These are phyloP conservation scores for Ceriops tagal DNA, from an alignment of 345 rosid genomes.

Conservation along the genomic window DNA sequence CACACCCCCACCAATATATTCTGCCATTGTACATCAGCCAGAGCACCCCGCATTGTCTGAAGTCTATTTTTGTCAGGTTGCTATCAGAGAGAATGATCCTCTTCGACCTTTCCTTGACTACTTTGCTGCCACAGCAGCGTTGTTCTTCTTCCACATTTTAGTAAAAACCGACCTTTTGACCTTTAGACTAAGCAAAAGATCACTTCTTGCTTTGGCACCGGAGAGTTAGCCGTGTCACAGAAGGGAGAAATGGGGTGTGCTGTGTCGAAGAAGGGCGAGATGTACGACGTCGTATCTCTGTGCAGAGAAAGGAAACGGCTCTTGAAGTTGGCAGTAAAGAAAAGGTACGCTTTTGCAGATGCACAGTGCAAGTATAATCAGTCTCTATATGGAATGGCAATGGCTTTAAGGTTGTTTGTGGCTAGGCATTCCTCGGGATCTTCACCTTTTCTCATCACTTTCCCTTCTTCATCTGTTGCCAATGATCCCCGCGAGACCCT, in stretches of 20 bases:
- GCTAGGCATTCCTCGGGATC: slow-evolving; percentile 36
- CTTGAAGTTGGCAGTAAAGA: slow-evolving; percentile 33
- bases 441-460: slow-evolving; percentile 38
- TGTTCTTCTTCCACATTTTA: neutral
- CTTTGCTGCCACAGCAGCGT: slow-evolving; percentile 7
- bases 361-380: slow-evolving; percentile 43
- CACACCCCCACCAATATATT: neutral
- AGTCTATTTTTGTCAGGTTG: slow-evolving; percentile 8
- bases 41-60: neutral
- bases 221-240: neutral
- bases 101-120: slow-evolving; percentile 19
- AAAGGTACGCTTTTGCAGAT: slow-evolving; percentile 37
- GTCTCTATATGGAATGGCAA: slow-evolving; percentile 36
- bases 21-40: slow-evolving; percentile 4
- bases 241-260: slow-evolving; percentile 32
- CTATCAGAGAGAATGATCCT: slow-evolving; percentile 12
- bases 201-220: neutral
- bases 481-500: slow-evolving; percentile 11
- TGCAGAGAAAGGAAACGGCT: slow-evolving; percentile 40
- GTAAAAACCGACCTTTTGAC: neutral
- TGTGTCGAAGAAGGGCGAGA: slow-evolving; percentile 31
- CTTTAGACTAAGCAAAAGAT: neutral
- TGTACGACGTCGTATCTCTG: slow-evolving; percentile 27
- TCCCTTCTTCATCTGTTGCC: slow-evolving; percentile 17
- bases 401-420: slow-evolving; percentile 37